These are phyloP conservation scores for Penstemon davidsonii DNA, from an alignment of 257 asterid species.

Conservation along the genomic window DNA sequence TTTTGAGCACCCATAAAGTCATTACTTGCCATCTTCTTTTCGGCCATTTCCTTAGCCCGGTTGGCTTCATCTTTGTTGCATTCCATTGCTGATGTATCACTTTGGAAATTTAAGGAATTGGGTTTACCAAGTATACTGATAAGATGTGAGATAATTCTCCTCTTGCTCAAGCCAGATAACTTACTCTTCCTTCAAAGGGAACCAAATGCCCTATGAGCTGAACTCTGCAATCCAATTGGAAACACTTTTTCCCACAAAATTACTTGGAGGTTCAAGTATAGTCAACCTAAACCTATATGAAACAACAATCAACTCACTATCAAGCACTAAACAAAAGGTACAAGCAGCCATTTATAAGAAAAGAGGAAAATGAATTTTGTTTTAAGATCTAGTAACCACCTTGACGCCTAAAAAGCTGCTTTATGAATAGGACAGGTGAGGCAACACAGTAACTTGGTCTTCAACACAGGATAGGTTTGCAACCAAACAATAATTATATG, in stretches of 20 bases:
- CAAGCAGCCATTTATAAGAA: not conserved
- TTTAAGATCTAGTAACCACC: conserved; percentile 20
- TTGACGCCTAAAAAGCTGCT: conserved; percentile 15
- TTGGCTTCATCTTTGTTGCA: conserved; percentile 73
- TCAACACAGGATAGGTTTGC: conserved; percentile 11
- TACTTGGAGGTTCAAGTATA: not conserved
- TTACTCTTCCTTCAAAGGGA: not conserved
- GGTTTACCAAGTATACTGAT: not conserved
- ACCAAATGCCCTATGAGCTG: conserved; percentile 2
- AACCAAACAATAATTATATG: conserved; percentile 10
- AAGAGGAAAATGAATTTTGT: conserved; percentile 3
- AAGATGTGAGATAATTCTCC: not conserved
- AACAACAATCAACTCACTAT: not conserved
- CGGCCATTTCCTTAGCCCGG: conserved; percentile 65
- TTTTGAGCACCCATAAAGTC: conserved; percentile 65
- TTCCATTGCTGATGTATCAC: conserved; percentile 45
- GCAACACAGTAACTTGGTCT: conserved; percentile 33
- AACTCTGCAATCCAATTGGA: conserved; percentile 27
- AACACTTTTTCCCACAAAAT: conserved; percentile 18
- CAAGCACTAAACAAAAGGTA: conserved; percentile 11
- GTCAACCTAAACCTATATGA: conserved; percentile 9
- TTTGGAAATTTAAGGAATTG: conserved; percentile 1
- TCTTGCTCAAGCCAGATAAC: conserved; percentile 3
- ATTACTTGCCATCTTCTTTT: conserved; percentile 52
- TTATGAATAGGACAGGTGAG: conserved; percentile 26